Conservation (phyloP, 257 asterid genomes). For the Primulina eburnea region DNA sequence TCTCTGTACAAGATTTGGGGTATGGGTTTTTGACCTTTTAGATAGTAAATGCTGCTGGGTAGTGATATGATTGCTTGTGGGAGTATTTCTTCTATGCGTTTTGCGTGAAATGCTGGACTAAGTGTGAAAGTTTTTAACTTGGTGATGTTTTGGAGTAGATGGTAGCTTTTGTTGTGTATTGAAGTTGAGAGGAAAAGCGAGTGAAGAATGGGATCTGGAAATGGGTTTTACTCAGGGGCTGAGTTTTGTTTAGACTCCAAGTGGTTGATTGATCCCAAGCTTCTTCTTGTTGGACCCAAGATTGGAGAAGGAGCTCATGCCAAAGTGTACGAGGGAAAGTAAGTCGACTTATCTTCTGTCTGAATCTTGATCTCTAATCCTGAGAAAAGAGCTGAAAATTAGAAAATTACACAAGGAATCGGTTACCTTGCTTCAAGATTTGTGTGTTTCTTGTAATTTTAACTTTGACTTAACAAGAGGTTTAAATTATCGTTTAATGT, state of each 20-base stretch:
- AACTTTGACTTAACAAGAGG: conserved; percentile 6
- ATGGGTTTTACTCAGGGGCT: conserved; percentile 55
- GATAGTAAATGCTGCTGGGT: not conserved
- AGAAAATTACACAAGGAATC: not conserved
- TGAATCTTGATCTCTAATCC: conserved; percentile 24
- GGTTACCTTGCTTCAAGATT: not conserved
- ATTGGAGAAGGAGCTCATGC: conserved; percentile 99
- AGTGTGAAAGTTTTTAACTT: conserved; percentile 28
- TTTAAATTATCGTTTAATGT: not conserved
- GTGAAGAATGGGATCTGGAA: conserved; percentile 63
- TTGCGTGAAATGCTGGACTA: conserved; percentile 23
- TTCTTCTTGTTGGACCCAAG: conserved; percentile 89
- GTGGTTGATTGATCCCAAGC: conserved; percentile 88
- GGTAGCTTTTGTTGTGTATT: conserved; percentile 24
- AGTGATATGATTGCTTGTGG: conserved; percentile 1
- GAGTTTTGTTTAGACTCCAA: conserved; percentile 72
- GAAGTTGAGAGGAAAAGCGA: conserved; percentile 13
- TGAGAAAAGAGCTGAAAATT: conserved; percentile 1
- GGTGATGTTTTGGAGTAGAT: conserved; percentile 29
- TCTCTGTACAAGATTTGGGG: not conserved
- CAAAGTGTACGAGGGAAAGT: conserved; percentile 92
- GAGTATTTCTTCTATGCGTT: conserved; percentile 30
- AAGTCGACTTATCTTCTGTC: conserved; percentile 46
- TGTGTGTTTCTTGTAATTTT: conserved; percentile 1
- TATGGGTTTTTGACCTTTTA: not conserved